Evolutionary conservation across 2,329 filamentous ascomycete genomes (phyloP), one percentile per base, ranked within the genome.

Genomic region (Nigrospora sphaerica): DNA sequence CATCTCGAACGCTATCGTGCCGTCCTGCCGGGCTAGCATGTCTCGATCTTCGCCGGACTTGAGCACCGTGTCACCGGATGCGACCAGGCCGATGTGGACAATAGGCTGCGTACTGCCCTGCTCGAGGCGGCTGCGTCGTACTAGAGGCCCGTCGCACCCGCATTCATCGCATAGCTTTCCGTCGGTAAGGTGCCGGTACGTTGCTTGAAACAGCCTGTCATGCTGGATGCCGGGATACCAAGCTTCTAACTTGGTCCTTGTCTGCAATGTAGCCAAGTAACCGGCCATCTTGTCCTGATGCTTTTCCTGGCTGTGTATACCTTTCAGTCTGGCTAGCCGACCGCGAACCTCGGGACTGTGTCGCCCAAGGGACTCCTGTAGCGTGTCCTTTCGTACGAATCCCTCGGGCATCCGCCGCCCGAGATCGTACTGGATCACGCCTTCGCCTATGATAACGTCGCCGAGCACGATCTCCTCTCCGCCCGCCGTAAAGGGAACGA

Each of bases 31-130:
- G 6, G 66, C 60, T 16, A 70, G 54, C 0, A 19, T 13, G 44
- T 73, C 69, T 12, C 69, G 61, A 14, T 62, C 50, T 12, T 53
- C 41, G 1, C 61, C 64, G 12, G 62, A 63, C 38, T 67, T 70
- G 48, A 74, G 66, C 1, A 73, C 65, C 2, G 55, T 58, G 42
- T 72, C 62, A 13, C 61, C 66, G 1, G 66, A 70, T 4, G 59
- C 69, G 3, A 72, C 59, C 0, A 50, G 44, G 0, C 70, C 69
- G 28, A 71, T 53, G 40, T 68, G 63, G 0, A 72, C 47, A 0
- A 12, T 48, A 33, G 62, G 61, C n/a, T 18, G 35, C n/a, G n/a
- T n/a, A n/a, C n/a, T n/a, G n/a, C n/a, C n/a, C n/a, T n/a, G n/a
- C n/a, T n/a, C n/a, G n/a, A 50, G 49, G 7, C 46, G 47, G 13